Conservation (phyloP, 225 moss, liverwort and hornwort species). For the Neckera pumila region DNA sequence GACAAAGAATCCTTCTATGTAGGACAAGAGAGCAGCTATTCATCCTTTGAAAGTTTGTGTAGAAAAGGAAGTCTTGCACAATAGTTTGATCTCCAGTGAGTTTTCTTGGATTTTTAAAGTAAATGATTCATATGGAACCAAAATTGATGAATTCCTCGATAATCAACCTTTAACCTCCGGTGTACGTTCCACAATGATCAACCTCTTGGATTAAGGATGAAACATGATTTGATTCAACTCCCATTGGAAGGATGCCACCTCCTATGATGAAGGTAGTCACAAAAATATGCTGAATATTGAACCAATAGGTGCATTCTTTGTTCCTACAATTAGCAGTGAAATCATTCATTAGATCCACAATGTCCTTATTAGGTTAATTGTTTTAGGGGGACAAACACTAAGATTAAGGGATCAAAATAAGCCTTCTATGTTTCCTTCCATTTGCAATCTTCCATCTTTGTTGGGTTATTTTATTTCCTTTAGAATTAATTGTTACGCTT, state of each 20-base stretch:
- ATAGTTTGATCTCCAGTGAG: neutral
- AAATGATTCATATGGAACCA: neutral
- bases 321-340: neutral
- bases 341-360: too few relatives aligned
- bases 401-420: neutral
- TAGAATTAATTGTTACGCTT: neutral
- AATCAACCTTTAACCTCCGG: neutral
- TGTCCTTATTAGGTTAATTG: neutral
- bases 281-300: fast-evolving
- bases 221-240: neutral
- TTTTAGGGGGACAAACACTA: neutral
- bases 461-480: neutral
- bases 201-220: fast-evolving
- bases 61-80: fast-evolving
- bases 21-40: neutral
- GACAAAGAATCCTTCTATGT: neutral
- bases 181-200: neutral
- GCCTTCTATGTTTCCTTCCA: neutral
- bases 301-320: fast-evolving
- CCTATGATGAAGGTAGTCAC: fast-evolving
- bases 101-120: neutral
- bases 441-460: neutral
- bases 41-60: neutral
- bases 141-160: fast-evolving
- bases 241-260: fast-evolving